A percentile compares a stretch with the other conserved stretches of the same genome.
Evolutionary conservation across 1,139 yeast species (phyloP).

Genomic region (Blastobotrys niveus): DNA sequence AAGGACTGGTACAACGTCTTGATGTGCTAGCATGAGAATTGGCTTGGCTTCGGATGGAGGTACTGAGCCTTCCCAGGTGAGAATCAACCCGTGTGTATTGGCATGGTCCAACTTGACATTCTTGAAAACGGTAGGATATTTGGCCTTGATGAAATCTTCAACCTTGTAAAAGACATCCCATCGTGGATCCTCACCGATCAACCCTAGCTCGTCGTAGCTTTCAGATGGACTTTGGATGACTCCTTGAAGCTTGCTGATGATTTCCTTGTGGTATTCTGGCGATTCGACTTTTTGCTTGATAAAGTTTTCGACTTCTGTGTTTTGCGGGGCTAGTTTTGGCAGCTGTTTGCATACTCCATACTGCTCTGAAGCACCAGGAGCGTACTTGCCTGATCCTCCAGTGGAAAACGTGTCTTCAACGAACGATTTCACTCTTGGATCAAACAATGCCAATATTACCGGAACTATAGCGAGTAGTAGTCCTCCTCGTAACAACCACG

Average conservation of each 20-base stretch:
- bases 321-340: slow-evolving; percentile 8
- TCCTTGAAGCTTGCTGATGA: slow-evolving; percentile 40
- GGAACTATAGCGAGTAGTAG: background rate
- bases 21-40: slow-evolving; percentile 65
- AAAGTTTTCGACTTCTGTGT: slow-evolving; percentile 10
- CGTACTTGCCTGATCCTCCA: background rate
- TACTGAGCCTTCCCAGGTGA: slow-evolving; percentile 53
- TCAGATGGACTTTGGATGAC: slow-evolving; percentile 60
- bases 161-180: slow-evolving; percentile 45
- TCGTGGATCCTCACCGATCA: slow-evolving; percentile 39
- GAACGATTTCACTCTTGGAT: background rate
- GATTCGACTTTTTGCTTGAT: slow-evolving; percentile 11
- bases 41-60: slow-evolving; percentile 46
- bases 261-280: slow-evolving; percentile 10
- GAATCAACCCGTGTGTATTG: slow-evolving; percentile 64
- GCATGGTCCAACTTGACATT: slow-evolving; percentile 49
- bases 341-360: slow-evolving; percentile 12
- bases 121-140: slow-evolving; percentile 58
- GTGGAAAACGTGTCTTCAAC: background rate
- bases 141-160: slow-evolving; percentile 47
- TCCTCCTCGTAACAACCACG: no score
- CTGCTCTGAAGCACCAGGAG: background rate
- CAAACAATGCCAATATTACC: background rate
- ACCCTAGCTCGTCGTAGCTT: slow-evolving; percentile 48
- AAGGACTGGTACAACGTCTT: slow-evolving; percentile 80